Conservation (phyloP, 169 alveolate species). For the Eimeria zaria region DNA sequence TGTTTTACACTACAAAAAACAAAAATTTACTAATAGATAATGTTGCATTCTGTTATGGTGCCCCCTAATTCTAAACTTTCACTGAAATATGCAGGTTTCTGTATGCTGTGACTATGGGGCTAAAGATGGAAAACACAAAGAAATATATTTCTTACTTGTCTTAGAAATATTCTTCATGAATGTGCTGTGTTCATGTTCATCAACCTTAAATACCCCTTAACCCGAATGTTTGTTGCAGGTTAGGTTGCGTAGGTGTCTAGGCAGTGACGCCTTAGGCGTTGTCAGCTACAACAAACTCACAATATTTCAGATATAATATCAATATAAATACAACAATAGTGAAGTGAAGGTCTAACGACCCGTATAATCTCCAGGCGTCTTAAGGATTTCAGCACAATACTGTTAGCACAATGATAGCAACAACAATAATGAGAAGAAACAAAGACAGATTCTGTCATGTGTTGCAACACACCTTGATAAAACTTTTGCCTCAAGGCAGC, state of each 20-base stretch:
- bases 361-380: not conserved
- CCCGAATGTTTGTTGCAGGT: too few relatives aligned
- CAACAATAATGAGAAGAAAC: not conserved
- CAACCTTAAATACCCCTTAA: not conserved
- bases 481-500: too few relatives aligned
- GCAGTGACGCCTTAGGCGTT: too few relatives aligned
- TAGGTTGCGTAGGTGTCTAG: too few relatives aligned
- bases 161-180: not conserved
- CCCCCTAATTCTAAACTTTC: not conserved
- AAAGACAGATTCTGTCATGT: not conserved
- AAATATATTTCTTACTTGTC: not conserved
- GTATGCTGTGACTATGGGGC: not conserved
- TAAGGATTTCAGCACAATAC: too few relatives aligned
- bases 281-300: not conserved
- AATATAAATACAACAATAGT: too few relatives aligned
- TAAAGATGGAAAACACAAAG: not conserved
- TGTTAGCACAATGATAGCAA: too few relatives aligned
- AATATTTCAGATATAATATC: too few relatives aligned
- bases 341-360: too few relatives aligned
- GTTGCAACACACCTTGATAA: not conserved
- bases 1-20: not conserved
- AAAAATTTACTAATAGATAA: too few relatives aligned
- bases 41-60: not conserved
- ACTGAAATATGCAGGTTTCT: not conserved
- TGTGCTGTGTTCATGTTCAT: not conserved